These are phyloP conservation scores for Pseudopyricularia cyperi DNA, from an alignment of 2,329 filamentous ascomycete species.

Conservation along the genomic window DNA sequence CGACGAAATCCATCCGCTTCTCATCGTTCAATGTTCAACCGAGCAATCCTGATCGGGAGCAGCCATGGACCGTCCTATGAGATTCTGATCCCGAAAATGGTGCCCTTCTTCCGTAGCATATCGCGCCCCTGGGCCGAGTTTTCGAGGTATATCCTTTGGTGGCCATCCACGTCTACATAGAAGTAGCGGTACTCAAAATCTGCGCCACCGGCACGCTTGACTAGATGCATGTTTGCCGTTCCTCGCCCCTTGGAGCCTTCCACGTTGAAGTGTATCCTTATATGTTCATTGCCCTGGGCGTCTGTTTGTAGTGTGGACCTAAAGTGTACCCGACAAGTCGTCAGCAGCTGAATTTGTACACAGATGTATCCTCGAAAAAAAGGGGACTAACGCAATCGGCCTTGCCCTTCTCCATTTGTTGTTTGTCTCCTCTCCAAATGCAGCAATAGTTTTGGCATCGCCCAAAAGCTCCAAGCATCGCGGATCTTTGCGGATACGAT, in stretches of 20 bases:
- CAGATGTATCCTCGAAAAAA: not conserved
- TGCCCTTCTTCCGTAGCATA: conserved; percentile 21
- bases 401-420: conserved; percentile 67
- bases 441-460: conserved; percentile 59
- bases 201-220: conserved; percentile 47
- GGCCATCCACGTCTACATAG: conserved; percentile 65
- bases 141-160: conserved; percentile 52
- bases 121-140: conserved; percentile 29
- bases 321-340: not conserved
- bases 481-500: conserved; percentile 60
- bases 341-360: conserved; percentile 4
- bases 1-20: too few relatives aligned
- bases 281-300: conserved; percentile 61
- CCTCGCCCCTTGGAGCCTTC: conserved; percentile 66
- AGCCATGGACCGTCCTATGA: conserved; percentile 5
- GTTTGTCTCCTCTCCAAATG: conserved; percentile 67
- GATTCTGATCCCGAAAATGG: conserved; percentile 52
- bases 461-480: conserved; percentile 64
- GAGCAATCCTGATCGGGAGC: not conserved
- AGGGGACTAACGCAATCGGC: conserved; percentile 42
- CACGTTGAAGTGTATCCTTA: conserved; percentile 78
- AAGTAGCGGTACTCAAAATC: conserved; percentile 72
- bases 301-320: conserved; percentile 60
- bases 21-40: not conserved
- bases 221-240: conserved; percentile 65